Percentiles rank a stretch among this genome's conserved stretches.
These are phyloP conservation scores for Ilyonectria robusta DNA, from an alignment of 2,329 filamentous ascomycete genomes.

Conservation along the genomic window DNA sequence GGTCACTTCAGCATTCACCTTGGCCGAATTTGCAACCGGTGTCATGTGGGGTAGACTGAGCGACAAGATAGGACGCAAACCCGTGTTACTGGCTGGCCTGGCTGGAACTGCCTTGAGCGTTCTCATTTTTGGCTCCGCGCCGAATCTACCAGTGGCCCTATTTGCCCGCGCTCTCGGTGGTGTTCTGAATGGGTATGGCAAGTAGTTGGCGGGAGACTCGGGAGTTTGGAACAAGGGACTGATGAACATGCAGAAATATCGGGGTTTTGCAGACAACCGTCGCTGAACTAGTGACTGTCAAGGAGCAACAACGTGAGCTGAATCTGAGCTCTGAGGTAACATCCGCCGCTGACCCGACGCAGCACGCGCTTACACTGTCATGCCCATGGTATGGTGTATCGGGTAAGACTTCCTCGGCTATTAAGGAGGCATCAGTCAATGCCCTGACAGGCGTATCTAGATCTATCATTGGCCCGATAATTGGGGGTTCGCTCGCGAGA, in stretches of 20 bases:
- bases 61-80: constrained; percentile 92
- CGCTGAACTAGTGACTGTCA: constrained; percentile 91
- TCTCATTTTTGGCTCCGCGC: constrained; percentile 90
- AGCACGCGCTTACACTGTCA: constrained; percentile 95
- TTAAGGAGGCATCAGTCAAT: not conserved
- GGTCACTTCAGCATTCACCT: constrained; percentile 95
- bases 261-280: constrained; percentile 96
- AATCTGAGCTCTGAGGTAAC: not conserved
- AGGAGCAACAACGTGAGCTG: constrained; percentile 88
- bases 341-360: constrained; percentile 45
- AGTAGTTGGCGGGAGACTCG: too few relatives aligned
- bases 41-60: constrained; percentile 95
- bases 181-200: constrained; percentile 94
- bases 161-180: constrained; percentile 91
- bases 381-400: constrained; percentile 98
- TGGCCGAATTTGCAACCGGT: constrained; percentile 94
- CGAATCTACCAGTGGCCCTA: constrained; percentile 84
- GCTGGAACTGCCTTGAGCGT: constrained; percentile 94
- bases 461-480: constrained; percentile 91
- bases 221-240: constrained; percentile 52
- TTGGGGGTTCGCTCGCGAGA: constrained; percentile 90
- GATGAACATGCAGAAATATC: constrained; percentile 77
- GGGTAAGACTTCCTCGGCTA: constrained; percentile 70
- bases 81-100: constrained; percentile 90
- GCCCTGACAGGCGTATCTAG: constrained; percentile 60